Evolutionary conservation across 2,329 filamentous ascomycete genomes (phyloP), one percentile per base, ranked within the genome.

Genomic region (Atkinsonella hypoxylon): DNA sequence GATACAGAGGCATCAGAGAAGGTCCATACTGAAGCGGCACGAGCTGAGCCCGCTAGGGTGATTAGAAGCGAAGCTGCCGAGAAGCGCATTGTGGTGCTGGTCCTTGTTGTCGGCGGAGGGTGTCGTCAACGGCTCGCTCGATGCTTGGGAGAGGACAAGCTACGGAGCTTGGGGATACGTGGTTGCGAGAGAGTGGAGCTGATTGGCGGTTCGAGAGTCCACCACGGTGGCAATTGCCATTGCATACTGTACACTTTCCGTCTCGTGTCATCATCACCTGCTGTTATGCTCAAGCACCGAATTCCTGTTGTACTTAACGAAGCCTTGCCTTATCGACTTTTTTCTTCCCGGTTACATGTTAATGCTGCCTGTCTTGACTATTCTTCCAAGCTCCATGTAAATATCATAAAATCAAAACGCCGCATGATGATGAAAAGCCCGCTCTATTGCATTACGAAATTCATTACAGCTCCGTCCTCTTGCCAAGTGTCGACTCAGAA

Each of bases 1-100:
- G 80, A 75, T 56, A 90, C 72, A 54, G 76, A 81, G 56, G 77
- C 87, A 68, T 89, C 85, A 56, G 85, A 77, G 60, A 90, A 90
- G 51, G 76, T 75, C 87, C 87, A 91, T 20, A 78, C 77, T 31
- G 76, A 73, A 51, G 75, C 73, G 34, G 77, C 77, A 57, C 72
- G 70, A 49, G 69, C 75, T 55, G 70, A 71, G 51, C 74, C 72
- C 47, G 73, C 71, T 52, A 77, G 70, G 54, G 75, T 66, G 42
- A 80, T 65, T 56, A 69, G 57, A 38, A 66, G 62, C 48, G 67
- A 64, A 54, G 64, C 62, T 54, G 67, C 59, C 41, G 61, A 62
- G 59, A 70, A 61, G 54, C 66, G 66, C 68, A 70, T 70, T 51
- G 52, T 64, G 58, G 49, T 43, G 56, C 48, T 52, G 58, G 51